Conservation (phyloP, 192 early-diverging fungal species). For the Anaeromyces robustus region DNA sequence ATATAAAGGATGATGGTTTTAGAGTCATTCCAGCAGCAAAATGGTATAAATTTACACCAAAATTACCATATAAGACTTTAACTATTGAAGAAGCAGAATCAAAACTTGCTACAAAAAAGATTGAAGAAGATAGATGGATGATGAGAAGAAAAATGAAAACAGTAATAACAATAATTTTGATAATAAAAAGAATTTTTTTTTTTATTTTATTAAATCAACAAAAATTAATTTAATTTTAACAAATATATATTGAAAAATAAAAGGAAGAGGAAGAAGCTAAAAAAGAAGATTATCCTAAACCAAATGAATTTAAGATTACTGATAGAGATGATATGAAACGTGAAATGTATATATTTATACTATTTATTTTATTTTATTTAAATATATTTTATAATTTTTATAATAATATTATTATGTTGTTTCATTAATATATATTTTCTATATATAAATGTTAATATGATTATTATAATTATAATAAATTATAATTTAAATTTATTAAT, state of each 20-base stretch:
- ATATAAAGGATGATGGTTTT: conserved; percentile 50
- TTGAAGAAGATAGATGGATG: background rate
- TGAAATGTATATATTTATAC: background rate
- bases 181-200: conserved; percentile 1
- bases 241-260: too few species aligned
- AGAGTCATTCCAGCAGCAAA: conserved; percentile 54
- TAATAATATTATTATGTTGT: too few species aligned
- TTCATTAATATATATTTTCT: too few species aligned
- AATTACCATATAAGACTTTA: conserved; percentile 42
- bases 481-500: too few species aligned
- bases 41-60: conserved; percentile 64
- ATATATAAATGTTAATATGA: too few species aligned
- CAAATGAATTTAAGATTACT: background rate
- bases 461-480: too few species aligned
- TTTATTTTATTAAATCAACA: conserved; percentile 20
- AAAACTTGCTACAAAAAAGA: conserved; percentile 17
- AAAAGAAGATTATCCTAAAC: conserved; percentile 6
- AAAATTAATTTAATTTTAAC: too few species aligned
- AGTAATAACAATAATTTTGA: conserved; percentile 3
- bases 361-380: too few species aligned
- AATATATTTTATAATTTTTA: too few species aligned
- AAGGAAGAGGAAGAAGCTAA: conserved; percentile 28
- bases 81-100: conserved; percentile 65
- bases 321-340: background rate
- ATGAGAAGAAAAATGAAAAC: conserved; percentile 9